These are phyloP conservation scores for Fusarium piperis DNA, from an alignment of 2,329 filamentous ascomycete species.

Conservation along the genomic window DNA sequence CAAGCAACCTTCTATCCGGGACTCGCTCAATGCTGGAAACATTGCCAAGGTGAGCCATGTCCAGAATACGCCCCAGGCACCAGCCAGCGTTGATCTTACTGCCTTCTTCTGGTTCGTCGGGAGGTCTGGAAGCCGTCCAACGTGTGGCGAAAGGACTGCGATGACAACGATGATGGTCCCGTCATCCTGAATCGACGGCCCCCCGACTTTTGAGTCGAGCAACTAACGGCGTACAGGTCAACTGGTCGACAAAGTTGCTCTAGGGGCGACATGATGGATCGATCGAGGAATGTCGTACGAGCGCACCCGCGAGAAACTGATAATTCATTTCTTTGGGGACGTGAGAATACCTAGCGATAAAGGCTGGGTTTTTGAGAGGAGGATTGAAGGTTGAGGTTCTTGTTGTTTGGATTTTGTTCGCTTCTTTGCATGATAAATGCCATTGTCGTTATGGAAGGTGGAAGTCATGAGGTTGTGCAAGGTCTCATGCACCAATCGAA, in stretches of 20 bases:
- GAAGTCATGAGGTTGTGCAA: not conserved
- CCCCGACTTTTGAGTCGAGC: not conserved
- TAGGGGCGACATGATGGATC: not conserved
- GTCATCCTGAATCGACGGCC: not conserved
- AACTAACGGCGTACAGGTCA: not conserved
- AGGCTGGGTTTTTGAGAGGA: not conserved
- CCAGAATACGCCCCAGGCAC: not conserved
- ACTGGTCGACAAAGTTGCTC: not conserved
- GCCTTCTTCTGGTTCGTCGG: not conserved
- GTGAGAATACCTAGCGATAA: not conserved
- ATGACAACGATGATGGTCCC: not conserved
- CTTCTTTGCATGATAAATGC: not conserved
- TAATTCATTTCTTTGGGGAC: not conserved
- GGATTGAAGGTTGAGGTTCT: not conserved
- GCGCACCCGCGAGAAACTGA: not conserved
- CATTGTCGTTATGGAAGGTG: not conserved
- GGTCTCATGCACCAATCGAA: not conserved
- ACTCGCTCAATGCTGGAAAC: not conserved
- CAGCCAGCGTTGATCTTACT: not conserved
- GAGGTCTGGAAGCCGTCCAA: not conserved
- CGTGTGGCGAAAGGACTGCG: not conserved
- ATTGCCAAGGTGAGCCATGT: not conserved
- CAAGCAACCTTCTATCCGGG: not conserved
- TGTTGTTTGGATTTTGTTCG: not conserved
- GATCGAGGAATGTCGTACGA: not conserved